phyloP scores from a whole-genome alignment of 1,284 basidiomycete species.

The Pseudozyma thailandica region DNA sequence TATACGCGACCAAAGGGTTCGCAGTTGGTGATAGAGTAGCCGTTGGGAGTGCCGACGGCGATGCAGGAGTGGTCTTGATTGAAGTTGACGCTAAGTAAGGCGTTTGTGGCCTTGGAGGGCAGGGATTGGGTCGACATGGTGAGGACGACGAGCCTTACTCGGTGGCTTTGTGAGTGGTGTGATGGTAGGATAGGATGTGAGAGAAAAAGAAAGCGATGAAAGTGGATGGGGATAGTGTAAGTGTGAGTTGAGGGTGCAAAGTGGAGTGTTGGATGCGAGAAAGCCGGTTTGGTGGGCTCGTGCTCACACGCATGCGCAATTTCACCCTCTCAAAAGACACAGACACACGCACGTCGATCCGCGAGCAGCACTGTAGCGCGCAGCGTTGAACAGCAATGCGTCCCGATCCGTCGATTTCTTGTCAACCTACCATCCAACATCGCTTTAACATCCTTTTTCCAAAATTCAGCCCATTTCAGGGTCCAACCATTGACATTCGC shows the following conservation, averaged over 20 bases:
- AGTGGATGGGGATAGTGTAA: neutral
- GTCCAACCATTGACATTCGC: neutral
- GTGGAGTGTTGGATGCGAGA: neutral
- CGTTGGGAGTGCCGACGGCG: constrained; percentile 92
- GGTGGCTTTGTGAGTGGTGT: no score
- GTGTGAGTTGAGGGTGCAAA: neutral
- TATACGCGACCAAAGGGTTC: constrained; percentile 97
- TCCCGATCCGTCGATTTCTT: constrained; percentile 10
- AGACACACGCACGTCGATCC: neutral
- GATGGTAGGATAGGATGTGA: no score
- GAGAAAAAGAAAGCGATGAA: neutral
- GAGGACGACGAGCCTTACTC: neutral
- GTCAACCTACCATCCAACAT: no score
- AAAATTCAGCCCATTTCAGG: neutral
- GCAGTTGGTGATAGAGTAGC: constrained; percentile 96
- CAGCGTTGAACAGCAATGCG: no score
- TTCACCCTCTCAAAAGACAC: neutral
- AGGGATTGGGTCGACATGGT: constrained; percentile 23
- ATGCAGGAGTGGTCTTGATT: constrained; percentile 76
- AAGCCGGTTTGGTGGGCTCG: constrained; percentile 21
- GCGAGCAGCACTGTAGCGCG: no score
- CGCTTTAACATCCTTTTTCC: neutral
- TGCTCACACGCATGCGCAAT: constrained; percentile 9
- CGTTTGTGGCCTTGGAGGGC: constrained; percentile 44
- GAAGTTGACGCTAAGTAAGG: constrained; percentile 60